phyloP scores from a whole-genome alignment of 1,284 basidiomycete genomes.

The Exobasidium cylindrosporum region DNA sequence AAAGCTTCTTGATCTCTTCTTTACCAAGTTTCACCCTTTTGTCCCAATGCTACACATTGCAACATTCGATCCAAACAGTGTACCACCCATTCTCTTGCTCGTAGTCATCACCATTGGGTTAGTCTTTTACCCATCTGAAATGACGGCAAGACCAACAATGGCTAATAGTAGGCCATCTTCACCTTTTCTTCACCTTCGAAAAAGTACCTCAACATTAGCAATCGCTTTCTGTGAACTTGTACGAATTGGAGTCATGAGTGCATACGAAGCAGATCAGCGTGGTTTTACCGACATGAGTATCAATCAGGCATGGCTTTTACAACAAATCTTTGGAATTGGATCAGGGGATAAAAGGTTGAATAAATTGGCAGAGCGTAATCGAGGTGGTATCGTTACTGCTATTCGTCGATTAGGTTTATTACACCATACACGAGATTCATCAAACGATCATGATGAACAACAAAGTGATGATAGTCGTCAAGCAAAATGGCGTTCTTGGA shows the following conservation, averaged over 20 bases:
- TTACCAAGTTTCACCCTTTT: constrained; percentile 16
- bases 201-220: background rate
- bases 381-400: constrained; percentile 20
- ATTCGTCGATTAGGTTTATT: constrained; percentile 17
- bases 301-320: constrained; percentile 19
- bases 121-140: constrained; percentile 14
- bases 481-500: constrained; percentile 15
- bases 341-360: constrained; percentile 19
- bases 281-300: constrained; percentile 17
- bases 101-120: constrained; percentile 19
- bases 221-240: constrained; percentile 21
- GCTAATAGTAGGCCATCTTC: background rate
- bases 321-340: constrained; percentile 20
- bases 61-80: constrained; percentile 15
- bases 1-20: constrained; percentile 15
- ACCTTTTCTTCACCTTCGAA: background rate
- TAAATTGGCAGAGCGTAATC: constrained; percentile 20
- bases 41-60: constrained; percentile 15
- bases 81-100: constrained; percentile 16
- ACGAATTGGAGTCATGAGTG: constrained; percentile 21
- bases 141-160: constrained; percentile 7
- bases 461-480: constrained; percentile 8
- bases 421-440: background rate
- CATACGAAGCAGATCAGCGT: constrained; percentile 20
- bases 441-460: background rate